These are phyloP conservation scores for Podila epicladia DNA, from an alignment of 192 early-diverging fungal species.

Conservation along the genomic window DNA sequence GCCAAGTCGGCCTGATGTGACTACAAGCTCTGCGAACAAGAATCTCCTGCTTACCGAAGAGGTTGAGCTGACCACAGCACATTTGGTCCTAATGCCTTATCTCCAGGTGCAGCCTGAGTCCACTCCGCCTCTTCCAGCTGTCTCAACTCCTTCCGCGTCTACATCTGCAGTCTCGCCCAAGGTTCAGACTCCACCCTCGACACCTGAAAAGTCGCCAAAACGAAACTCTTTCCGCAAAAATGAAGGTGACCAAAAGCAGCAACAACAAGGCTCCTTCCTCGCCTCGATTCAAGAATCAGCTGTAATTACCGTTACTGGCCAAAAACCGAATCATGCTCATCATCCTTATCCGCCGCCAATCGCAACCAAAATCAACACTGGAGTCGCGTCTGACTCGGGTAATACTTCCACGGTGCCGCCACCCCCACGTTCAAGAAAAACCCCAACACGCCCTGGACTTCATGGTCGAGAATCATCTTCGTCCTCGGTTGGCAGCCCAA, in stretches of 20 bases:
- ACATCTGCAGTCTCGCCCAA: background rate
- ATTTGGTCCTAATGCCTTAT: slow-evolving; percentile 18
- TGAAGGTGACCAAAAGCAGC: background rate
- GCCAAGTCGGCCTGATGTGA: background rate
- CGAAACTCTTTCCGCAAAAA: background rate
- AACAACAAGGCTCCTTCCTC: background rate
- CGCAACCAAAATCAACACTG: background rate
- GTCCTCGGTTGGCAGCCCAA: background rate
- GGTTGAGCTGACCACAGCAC: background rate
- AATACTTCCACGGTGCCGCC: background rate
- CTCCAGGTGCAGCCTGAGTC: background rate
- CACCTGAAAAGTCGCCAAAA: background rate
- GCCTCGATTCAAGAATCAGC: background rate
- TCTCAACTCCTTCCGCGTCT: background rate
- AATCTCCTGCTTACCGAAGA: background rate
- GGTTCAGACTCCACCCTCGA: background rate
- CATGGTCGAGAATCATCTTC: background rate
- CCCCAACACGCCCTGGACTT: background rate
- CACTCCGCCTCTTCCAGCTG: background rate
- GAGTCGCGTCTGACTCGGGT: background rate
- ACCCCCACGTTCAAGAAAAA: background rate
- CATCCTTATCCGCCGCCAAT: background rate
- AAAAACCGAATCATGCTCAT: background rate
- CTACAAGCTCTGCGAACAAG: no score
- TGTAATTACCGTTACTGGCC: background rate